These are phyloP conservation scores for Picea glauca DNA, from an alignment of 75 land plant species.

Conservation along the genomic window DNA sequence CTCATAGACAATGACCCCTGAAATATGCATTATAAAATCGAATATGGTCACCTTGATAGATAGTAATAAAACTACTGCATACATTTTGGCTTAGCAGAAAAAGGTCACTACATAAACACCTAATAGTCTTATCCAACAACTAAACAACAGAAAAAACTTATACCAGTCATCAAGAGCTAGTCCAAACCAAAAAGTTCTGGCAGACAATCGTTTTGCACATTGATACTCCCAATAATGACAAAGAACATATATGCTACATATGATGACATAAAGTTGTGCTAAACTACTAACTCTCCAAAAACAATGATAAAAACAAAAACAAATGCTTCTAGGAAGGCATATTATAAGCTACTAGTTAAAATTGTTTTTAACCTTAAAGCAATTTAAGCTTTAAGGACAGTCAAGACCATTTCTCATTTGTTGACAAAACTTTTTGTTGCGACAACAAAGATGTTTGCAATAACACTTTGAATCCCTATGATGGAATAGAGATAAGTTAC, in stretches of 20 bases:
- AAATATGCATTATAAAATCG: background rate
- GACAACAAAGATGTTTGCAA: no score
- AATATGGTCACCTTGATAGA: background rate
- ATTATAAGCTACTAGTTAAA: background rate
- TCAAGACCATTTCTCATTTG: background rate
- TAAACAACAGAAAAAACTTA: background rate
- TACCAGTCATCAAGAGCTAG: background rate
- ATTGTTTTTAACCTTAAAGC: background rate
- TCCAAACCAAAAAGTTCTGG: background rate
- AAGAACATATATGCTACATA: background rate
- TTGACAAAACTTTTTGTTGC: no score
- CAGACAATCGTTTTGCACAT: background rate
- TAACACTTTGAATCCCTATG: no score
- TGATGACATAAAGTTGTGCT: background rate
- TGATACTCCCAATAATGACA: background rate
- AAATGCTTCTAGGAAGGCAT: background rate
- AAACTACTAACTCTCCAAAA: background rate
- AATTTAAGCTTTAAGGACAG: background rate
- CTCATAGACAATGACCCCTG: slow-evolving; percentile 92
- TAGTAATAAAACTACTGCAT: background rate
- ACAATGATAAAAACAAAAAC: background rate
- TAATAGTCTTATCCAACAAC: background rate
- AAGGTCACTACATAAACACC: background rate
- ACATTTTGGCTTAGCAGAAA: background rate
- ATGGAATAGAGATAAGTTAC: no score